phyloP scores from a whole-genome alignment of 2,329 filamentous ascomycete species.

The Monosporascus sp. region DNA sequence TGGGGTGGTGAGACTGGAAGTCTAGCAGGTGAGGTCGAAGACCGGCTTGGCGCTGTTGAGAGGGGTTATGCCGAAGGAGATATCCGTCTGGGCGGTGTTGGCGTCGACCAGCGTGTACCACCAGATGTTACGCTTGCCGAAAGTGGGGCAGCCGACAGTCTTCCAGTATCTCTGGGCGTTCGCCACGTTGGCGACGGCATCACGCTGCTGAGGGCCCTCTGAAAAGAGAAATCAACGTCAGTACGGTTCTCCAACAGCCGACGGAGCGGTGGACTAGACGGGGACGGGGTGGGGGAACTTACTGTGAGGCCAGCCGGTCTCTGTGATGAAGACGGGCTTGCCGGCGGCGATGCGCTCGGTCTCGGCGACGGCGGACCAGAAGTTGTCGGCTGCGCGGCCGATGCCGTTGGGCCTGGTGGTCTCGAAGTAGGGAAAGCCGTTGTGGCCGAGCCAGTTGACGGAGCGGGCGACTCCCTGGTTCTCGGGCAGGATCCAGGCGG shows the following conservation, averaged over 20 bases:
- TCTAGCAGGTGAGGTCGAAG: conserved; percentile 17
- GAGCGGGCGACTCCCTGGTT: conserved; percentile 15
- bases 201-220: conserved; percentile 20
- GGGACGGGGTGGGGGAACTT: conserved; percentile 5
- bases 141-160: conserved; percentile 23
- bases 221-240: background rate
- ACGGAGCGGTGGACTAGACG: background rate
- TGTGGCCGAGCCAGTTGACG: conserved; percentile 23
- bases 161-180: conserved; percentile 26
- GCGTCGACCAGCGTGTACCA: conserved; percentile 53
- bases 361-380: conserved; percentile 16
- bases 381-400: conserved; percentile 18
- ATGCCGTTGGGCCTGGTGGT: conserved; percentile 21
- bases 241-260: background rate
- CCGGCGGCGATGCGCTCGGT: conserved; percentile 21
- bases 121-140: conserved; percentile 36
- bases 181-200: conserved; percentile 20
- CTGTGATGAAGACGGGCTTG: conserved; percentile 24
- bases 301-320: conserved; percentile 26
- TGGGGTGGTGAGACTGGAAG: background rate
- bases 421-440: conserved; percentile 27
- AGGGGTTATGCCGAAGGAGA: conserved; percentile 22
- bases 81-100: conserved; percentile 26
- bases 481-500: conserved; percentile 24
- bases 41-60: conserved; percentile 12